Evolutionary conservation across 768 basidiomycete genomes (phyloP), one percentile per base, ranked within the genome.

Genomic region (Suillus sp.): DNA sequence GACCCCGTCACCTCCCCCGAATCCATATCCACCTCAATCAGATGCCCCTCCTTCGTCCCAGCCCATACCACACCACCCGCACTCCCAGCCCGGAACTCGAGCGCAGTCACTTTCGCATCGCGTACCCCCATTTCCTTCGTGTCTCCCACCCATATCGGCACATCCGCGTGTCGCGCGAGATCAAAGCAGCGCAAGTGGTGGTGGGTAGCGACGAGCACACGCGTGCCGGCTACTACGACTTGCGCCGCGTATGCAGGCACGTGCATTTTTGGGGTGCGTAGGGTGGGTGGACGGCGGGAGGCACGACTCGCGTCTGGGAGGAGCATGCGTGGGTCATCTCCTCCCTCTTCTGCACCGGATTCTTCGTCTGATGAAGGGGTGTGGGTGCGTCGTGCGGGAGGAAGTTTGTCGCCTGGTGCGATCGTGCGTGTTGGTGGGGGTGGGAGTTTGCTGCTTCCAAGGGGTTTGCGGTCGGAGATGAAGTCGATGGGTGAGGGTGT

Each of bases 21-120:
- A 60, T 82, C 75, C 43, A 91, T 78, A 70, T 98, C 93, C 61
- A 96, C 67, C 79, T 97, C 95, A 67, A 89, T 81, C 30, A 99
- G 64, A 72, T 91, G 87, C 0, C 96, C 96, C 30, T 96, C 94
- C 77, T 92, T 95, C 34, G 93, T 93, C 4, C 96, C 96, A 13
- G 90, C 77, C 96, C 96, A 98, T 2, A 95, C 68, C 61, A 85
- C 81, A 35, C 79, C 79, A 2, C 91, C 92, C 11, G 72, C 68
- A 2, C 66, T 68, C 2, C 82, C 80, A 0, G 89, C 83, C 18
- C 89, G 81, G 72, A 95, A 93, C 74, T 90, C 93, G 76, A 96
- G 81, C 25, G 88, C 86, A 1, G 89, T 88, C 42, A 96, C 81
- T 68, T 86, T 88, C 4, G 83, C 75, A 50, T 93, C 90, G 70